phyloP scores from a whole-genome alignment of 495 filamentous ascomycete species.

The Penicillium taxi region DNA sequence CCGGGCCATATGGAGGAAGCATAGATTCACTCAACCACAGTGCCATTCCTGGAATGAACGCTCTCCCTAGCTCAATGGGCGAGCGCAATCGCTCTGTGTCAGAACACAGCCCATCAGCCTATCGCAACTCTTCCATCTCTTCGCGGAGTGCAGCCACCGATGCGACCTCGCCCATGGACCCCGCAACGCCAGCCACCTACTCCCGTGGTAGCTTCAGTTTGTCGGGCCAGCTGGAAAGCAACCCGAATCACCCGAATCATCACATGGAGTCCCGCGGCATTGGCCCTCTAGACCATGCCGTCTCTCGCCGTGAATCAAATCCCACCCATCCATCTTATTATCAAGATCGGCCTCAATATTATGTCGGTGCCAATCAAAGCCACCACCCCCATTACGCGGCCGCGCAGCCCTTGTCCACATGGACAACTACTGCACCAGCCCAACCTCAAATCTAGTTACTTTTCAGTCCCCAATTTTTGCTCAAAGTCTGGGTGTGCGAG shows the following conservation, averaged over 20 bases:
- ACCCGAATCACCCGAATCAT: conserved; percentile 14
- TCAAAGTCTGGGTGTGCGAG: conserved; percentile 7
- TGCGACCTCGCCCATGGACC: conserved; percentile 36
- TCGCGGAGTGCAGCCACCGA: conserved; percentile 37
- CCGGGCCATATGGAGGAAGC: conserved; percentile 26
- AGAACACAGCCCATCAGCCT: conserved; percentile 35
- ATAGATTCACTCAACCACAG: conserved; percentile 33
- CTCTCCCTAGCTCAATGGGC: conserved; percentile 25
- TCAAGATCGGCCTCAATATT: conserved; percentile 32
- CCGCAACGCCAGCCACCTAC: conserved; percentile 31
- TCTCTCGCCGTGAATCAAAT: conserved; percentile 37
- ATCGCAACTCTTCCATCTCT: conserved; percentile 39
- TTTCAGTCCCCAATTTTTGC: conserved; percentile 4
- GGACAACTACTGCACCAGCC: conserved; percentile 37
- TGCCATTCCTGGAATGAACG: conserved; percentile 23
- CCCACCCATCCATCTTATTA: conserved; percentile 32
- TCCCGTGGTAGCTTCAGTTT: conserved; percentile 37
- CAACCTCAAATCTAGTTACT: conserved; percentile 36
- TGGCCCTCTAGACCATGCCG: conserved; percentile 27
- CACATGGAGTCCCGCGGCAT: conserved; percentile 28
- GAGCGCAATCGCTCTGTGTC: conserved; percentile 38
- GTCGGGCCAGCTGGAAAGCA: conserved; percentile 28
- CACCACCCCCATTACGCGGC: conserved; percentile 32
- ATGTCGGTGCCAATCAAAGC: conserved; percentile 22
- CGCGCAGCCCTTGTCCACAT: conserved; percentile 27